phyloP scores from a whole-genome alignment of 2,329 filamentous ascomycete species.

The Aspergillus latus region DNA sequence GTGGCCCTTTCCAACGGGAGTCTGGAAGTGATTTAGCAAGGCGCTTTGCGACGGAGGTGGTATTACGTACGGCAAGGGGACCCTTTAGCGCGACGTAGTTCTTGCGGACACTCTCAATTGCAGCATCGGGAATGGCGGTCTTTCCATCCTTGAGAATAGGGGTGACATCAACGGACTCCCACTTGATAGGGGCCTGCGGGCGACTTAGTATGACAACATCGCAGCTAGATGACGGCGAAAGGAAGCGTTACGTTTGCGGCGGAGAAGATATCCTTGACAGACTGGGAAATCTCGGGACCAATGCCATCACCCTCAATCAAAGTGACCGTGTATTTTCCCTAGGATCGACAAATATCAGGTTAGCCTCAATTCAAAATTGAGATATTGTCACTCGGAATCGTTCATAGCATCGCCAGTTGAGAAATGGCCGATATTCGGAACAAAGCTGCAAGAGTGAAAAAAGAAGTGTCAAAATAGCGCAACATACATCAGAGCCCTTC shows the following conservation, averaged over 20 bases:
- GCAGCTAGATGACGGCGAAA: conserved; percentile 1
- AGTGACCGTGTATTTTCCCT: conserved; percentile 95
- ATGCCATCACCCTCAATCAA: conserved; percentile 99
- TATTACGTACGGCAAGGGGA: conserved; percentile 76
- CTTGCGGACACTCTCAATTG: conserved; percentile 88
- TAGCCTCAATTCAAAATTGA: conserved; percentile 8
- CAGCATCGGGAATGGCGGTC: conserved; percentile 88
- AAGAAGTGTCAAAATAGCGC: conserved; percentile 27
- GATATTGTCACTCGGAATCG: conserved; percentile 4
- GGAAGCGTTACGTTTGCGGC: conserved; percentile 72
- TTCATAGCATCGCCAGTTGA: conserved; percentile 2
- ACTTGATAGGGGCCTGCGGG: conserved; percentile 79
- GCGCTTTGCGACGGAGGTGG: background rate
- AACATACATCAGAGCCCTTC: conserved; percentile 81
- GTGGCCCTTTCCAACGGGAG: conserved; percentile 96
- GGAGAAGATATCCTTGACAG: conserved; percentile 97
- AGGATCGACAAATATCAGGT: conserved; percentile 20
- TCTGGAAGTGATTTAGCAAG: conserved; percentile 53
- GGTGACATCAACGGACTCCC: conserved; percentile 96
- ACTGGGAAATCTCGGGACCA: conserved; percentile 94
- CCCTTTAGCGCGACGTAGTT: conserved; percentile 99
- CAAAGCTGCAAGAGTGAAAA: conserved; percentile 25
- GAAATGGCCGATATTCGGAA: conserved; percentile 27
- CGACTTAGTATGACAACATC: conserved; percentile 30
- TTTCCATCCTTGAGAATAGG: conserved; percentile 91